Conservation (phyloP, 805 yeast genomes). For the Saccharomycopsis malanga region DNA sequence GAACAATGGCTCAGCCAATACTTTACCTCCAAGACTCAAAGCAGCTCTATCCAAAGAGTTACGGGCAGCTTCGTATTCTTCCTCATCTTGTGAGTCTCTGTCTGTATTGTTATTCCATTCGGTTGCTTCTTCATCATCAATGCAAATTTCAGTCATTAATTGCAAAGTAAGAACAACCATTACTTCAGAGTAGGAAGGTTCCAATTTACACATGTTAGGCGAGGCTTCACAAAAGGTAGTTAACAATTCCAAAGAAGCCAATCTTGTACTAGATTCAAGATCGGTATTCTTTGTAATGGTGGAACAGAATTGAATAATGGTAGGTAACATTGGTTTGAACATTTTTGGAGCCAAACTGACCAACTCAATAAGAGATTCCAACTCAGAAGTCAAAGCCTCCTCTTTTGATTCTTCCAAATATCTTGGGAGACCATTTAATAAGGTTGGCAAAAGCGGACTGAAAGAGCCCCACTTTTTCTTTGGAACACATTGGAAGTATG, state of each 20-base stretch:
- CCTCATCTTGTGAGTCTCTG: conserved; percentile 77
- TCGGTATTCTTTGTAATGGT: conserved; percentile 76
- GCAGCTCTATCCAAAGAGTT: conserved; percentile 91
- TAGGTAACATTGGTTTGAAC: conserved; percentile 84
- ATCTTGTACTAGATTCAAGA: conserved; percentile 69
- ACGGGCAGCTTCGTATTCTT: conserved; percentile 84
- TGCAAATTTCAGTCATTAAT: conserved; percentile 89
- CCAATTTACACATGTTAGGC: conserved; percentile 89
- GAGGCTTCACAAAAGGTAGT: conserved; percentile 90
- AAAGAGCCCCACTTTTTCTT: conserved; percentile 70
- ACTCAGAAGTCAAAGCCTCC: conserved; percentile 74
- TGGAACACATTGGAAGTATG: conserved; percentile 77
- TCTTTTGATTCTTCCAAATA: conserved; percentile 75
- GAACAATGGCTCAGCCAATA: conserved; percentile 79
- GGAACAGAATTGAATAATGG: conserved; percentile 81
- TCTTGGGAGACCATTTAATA: conserved; percentile 82
- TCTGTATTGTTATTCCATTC: conserved; percentile 84
- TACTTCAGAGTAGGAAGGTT: conserved; percentile 60
- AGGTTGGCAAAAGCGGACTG: conserved; percentile 72
- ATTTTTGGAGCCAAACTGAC: conserved; percentile 92
- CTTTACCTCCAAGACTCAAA: conserved; percentile 73
- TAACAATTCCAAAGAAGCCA: conserved; percentile 80
- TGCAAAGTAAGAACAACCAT: conserved; percentile 68
- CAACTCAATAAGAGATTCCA: conserved; percentile 82
- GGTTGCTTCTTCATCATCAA: conserved; percentile 77